A percentile compares a stretch with the other conserved stretches of the same genome.
These are phyloP conservation scores for Globisporangium cylindrosporum DNA, from an alignment of 352 stramenopile species.

Conservation along the genomic window DNA sequence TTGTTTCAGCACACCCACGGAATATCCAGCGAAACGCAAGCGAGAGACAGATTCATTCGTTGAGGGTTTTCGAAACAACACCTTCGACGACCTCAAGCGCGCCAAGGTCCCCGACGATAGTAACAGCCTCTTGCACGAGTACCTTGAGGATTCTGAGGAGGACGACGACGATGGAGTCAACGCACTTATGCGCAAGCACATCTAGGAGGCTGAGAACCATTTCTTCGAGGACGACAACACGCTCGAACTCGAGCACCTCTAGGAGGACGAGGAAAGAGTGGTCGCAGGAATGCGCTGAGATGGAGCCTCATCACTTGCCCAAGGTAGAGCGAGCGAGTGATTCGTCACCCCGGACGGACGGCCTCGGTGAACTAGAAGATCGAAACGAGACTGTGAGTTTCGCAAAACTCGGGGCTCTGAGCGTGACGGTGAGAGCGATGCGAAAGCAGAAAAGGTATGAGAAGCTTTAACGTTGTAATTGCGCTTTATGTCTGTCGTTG, in stretches of 20 bases:
- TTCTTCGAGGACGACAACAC: neutral
- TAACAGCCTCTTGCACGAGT: neutral
- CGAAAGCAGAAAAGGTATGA: neutral
- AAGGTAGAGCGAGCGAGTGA: too few species aligned
- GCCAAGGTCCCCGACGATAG: neutral
- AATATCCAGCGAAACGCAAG: constrained; percentile 16
- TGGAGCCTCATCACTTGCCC: too few species aligned
- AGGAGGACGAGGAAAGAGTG: neutral
- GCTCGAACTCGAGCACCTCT: neutral
- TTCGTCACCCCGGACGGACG: neutral
- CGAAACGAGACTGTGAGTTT: neutral
- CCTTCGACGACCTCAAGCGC: constrained; percentile 13
- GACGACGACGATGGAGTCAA: neutral
- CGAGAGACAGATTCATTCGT: constrained; percentile 17
- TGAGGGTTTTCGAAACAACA: constrained; percentile 19
- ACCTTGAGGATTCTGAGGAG: neutral
- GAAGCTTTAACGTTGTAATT: neutral
- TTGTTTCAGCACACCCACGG: neutral
- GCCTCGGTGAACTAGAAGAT: neutral
- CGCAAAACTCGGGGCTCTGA: neutral
- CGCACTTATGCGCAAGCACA: neutral
- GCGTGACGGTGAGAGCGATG: neutral
- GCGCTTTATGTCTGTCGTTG: neutral
- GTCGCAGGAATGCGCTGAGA: too few species aligned
- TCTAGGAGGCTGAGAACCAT: neutral